phyloP scores from a whole-genome alignment of 768 basidiomycete species.

The Suillus bovinus region DNA sequence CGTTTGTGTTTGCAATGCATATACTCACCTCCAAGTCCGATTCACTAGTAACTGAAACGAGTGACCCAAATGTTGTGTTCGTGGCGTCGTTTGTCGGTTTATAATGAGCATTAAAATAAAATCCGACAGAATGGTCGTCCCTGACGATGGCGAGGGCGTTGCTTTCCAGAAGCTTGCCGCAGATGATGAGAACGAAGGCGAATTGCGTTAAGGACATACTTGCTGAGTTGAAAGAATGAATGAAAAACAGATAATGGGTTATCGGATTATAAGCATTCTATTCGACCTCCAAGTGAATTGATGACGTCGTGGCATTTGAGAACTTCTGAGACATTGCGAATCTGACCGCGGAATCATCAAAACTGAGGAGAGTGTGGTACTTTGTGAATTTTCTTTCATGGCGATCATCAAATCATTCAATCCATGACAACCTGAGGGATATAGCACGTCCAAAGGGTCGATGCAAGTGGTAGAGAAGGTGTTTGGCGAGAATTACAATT shows the following conservation, averaged over 20 bases:
- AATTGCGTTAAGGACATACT: neutral
- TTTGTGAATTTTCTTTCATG: neutral
- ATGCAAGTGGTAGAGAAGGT: neutral
- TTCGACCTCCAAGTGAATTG: no score
- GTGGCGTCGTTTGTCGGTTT: constrained; percentile 20
- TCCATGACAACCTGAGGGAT: neutral
- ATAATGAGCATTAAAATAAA: constrained; percentile 14
- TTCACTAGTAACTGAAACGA: constrained; percentile 21
- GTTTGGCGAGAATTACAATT: neutral
- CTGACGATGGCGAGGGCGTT: constrained; percentile 20
- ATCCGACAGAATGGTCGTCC: constrained; percentile 3
- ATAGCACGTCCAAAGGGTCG: neutral
- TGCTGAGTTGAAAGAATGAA: neutral
- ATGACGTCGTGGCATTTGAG: neutral
- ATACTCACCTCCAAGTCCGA: constrained; percentile 29
- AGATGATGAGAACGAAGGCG: constrained; percentile 10
- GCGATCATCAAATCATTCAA: neutral
- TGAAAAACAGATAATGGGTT: neutral
- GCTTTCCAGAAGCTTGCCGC: constrained; percentile 35
- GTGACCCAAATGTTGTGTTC: constrained; percentile 20
- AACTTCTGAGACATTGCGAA: neutral
- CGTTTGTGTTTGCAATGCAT: neutral
- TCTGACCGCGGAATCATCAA: neutral
- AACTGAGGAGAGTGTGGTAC: neutral
- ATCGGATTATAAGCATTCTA: neutral